A percentile compares a stretch with the other conserved stretches of the same genome.
These are phyloP conservation scores for Paramecium pentaurelia DNA, from an alignment of 73 alveolate genomes.

Conservation along the genomic window DNA sequence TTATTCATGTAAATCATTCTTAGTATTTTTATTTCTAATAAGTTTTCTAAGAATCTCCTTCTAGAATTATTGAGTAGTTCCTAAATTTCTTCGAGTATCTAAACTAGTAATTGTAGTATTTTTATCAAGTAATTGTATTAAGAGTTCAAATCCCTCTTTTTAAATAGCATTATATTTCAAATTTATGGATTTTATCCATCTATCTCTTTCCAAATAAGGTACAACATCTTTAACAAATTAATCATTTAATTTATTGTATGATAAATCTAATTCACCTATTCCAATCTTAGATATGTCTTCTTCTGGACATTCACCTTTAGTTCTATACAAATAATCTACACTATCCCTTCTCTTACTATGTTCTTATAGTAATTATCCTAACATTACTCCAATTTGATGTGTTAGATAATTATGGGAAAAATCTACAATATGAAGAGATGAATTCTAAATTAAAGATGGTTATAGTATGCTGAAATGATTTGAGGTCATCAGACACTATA, in stretches of 20 bases:
- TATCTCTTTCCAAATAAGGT: neutral
- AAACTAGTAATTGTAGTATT: neutral
- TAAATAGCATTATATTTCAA: neutral
- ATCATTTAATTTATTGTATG: conserved; percentile 27
- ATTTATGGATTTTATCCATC: conserved; percentile 27
- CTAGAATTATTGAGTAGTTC: neutral
- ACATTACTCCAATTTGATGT: neutral
- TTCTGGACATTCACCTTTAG: conserved; percentile 10
- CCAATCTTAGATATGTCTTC: conserved; percentile 34
- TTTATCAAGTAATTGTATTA: neutral
- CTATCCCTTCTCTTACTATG: conserved; percentile 1
- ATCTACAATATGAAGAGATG: neutral
- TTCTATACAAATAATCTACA: neutral
- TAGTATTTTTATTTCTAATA: neutral
- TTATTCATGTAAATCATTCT: neutral
- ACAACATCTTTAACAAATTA: neutral
- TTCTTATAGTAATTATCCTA: neutral
- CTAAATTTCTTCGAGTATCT: neutral
- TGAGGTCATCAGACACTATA: conserved; percentile 19
- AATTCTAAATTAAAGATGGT: conserved; percentile 7
- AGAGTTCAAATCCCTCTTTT: neutral
- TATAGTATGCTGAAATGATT: neutral
- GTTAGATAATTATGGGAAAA: neutral
- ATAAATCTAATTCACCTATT: neutral
- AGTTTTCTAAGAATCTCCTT: neutral